A percentile compares a stretch with the other conserved stretches of the same genome.
Conservation (phyloP, 345 rosid genomes). For the Brassica incana region DNA sequence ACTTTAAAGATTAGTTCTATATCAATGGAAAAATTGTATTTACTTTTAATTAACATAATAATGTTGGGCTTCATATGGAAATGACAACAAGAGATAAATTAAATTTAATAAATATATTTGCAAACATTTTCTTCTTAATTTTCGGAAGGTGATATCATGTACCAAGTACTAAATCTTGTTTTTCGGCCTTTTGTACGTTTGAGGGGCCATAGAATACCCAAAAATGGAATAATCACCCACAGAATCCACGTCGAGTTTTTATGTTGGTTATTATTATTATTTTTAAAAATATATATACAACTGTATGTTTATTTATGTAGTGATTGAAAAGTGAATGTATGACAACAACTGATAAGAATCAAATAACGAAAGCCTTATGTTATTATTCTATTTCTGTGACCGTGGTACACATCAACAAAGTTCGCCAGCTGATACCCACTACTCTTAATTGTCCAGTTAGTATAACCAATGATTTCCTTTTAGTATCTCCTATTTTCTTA, state of each 20-base stretch:
- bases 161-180: neutral
- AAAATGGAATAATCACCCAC: neutral
- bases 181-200: constrained; percentile 9
- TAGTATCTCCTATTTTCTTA: neutral
- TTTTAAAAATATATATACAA: neutral
- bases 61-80: constrained; percentile 5
- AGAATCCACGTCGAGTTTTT: constrained; percentile 10
- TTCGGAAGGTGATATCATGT: neutral
- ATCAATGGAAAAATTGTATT: neutral
- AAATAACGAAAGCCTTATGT: constrained; percentile 24
- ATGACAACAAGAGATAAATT: neutral
- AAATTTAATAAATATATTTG: neutral
- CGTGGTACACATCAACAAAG: constrained; percentile 12
- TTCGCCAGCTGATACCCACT: constrained; percentile 11
- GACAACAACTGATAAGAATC: constrained; percentile 25
- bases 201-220: constrained; percentile 6
- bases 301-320: neutral
- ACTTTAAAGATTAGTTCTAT: neutral
- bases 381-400: constrained; percentile 4
- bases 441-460: neutral
- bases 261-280: neutral
- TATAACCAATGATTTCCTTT: neutral
- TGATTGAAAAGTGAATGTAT: neutral
- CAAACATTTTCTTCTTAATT: neutral
- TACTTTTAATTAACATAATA: neutral